These are phyloP conservation scores for Aspergillus sp. DNA, from an alignment of 2,329 filamentous ascomycete species.

Conservation along the genomic window DNA sequence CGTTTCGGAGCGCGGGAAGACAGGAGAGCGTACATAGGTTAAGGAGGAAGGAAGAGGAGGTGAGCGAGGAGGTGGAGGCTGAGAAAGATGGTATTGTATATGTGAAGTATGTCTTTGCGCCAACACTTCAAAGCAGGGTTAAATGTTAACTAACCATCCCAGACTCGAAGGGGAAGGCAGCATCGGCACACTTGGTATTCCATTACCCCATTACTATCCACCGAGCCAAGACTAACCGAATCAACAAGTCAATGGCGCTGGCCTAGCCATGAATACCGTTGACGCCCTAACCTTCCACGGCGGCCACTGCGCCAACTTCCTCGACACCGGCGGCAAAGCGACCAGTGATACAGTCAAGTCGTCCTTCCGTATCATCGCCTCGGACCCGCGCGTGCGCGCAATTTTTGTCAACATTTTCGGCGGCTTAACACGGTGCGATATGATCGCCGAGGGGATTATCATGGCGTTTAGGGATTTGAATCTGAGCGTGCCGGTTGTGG, in stretches of 20 bases:
- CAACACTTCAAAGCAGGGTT: background rate
- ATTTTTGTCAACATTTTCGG: conserved; percentile 67
- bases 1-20: conserved; percentile 54
- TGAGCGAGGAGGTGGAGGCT: conserved; percentile 52
- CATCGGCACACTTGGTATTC: conserved; percentile 61
- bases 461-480: conserved; percentile 62
- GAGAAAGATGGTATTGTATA: conserved; percentile 71
- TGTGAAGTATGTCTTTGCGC: conserved; percentile 45
- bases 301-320: conserved; percentile 69
- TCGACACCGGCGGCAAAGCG: conserved; percentile 84
- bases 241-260: conserved; percentile 68
- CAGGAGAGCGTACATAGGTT: conserved; percentile 54
- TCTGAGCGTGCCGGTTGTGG: conserved; percentile 64
- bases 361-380: conserved; percentile 64
- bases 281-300: conserved; percentile 64
- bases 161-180: conserved; percentile 46
- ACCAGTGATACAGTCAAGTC: conserved; percentile 72
- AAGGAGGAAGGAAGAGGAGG: conserved; percentile 45
- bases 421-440: conserved; percentile 64
- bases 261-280: conserved; percentile 83
- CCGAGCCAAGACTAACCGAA: conserved; percentile 3
- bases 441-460: conserved; percentile 70
- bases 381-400: conserved; percentile 62
- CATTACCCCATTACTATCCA: background rate
- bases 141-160: conserved; percentile 5